Evolutionary conservation across 116 monocot species (phyloP), one percentile per base, ranked within the genome.

Genomic region (Cymodocea nodosa): DNA sequence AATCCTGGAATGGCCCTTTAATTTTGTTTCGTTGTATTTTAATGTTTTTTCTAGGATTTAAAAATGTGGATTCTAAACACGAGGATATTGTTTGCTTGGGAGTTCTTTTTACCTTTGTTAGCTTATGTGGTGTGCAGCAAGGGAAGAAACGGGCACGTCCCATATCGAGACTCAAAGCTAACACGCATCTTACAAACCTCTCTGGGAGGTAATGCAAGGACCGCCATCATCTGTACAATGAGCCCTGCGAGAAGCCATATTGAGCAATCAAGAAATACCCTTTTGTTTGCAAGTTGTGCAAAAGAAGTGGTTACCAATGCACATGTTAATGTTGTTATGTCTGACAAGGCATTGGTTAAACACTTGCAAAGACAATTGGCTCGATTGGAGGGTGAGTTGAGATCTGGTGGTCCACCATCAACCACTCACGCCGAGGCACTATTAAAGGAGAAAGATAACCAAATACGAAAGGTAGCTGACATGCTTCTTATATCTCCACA

Each of bases 221-320:
- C 98, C 1, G 89, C 98, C 23, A 89, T 98, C 25, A 89, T 98
- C 59, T 98, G 98, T 65, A 98, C 98, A 18, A 92, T 98, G 88
- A 88, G 98, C 73, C 98, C 92, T 12, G 89, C 98, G 35, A 75
- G 83, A 53, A 80, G 84, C 67, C 86, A 98, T 55, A 73, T 89
- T 6, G 98, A 98, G 74, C 98, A 98, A 59, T 86, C 98, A 1
- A 85, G 84, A 44, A 98, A 98, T 51, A 89, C 98, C 7, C 86
- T 98, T 64, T 52, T 92, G 19, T 98, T 98, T 70, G 98, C 98
- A 50, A 85, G 83, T 34, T 98, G 98, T 40, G 98, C 98, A 8
- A 98, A 98, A 70, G 89, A 98, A 74, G 92, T 98, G 9, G 80
- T 56, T 5, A 92, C 84, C 13, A 91, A 75, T 52, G 98, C 98